Base-by-base conservation (phyloP, 495 filamentous ascomycete genomes). In the Podospora tetraspora region DNA sequence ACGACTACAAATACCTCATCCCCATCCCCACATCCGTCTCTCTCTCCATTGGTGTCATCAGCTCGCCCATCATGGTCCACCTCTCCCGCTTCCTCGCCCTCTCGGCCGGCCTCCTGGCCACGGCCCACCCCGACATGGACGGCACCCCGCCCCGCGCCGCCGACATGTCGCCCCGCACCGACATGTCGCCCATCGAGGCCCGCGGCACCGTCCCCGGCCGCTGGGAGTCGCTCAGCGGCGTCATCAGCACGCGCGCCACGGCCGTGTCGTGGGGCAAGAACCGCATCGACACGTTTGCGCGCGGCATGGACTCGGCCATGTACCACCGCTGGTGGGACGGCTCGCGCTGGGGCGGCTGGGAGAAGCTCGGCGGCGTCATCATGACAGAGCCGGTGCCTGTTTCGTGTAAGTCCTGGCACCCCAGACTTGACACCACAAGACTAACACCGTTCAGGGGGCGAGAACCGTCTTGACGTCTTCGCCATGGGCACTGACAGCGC, bases 341-440 rank as follows among this genome's bases (percentile, higher is more conserved):
- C 0, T 37, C 43, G 2, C 21, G 37, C 29, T 74, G 64, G 63
- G 68, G 63, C 13, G 70, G 64, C 19, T 78, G 75, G 75, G 76
- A 76, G 57, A 65, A 64, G 1, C 74, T 77, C 25, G 73, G 72
- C 23, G 76, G 75, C 13, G 63, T 56, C 16, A 63, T 74, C 27
- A 64, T 37, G 27, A 70, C 66, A 30, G 57, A 66, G 13, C 74
- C 74, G 11, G 61, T 63, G 61, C 69, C 66, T 13, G 68, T 72
- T 25, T 69, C 70, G 19, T 70, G 69, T 56, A 71, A 62, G 11
- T 4, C 61, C 1, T 67, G 58, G 5, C 74, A 73, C 11, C 61
- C 79, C 12, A 25, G 25, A 75, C 79, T 64, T 57, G 79, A 57
- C 77, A 66, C 25, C 57, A 11, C 30, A 32, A 67, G n/a, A 12